Base-by-base conservation (phyloP, 371 early-diverging fungal species). In the Actinomucor elegans region DNA sequence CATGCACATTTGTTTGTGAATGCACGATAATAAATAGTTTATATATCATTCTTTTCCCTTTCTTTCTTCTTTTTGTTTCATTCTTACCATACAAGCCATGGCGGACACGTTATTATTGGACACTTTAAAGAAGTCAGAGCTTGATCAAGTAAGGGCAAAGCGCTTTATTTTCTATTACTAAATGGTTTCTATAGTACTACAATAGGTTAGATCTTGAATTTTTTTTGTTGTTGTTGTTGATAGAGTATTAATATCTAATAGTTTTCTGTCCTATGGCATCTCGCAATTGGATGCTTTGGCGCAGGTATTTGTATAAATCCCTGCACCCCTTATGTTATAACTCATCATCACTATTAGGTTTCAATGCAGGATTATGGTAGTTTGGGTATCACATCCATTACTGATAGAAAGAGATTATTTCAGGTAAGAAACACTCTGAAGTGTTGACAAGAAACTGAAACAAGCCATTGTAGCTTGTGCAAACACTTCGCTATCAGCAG, bases 281-380 rank as follows among this genome's bases (percentile, higher is more conserved):
- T 69, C 73, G 9, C 67, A 73, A 21, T 41, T 73, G 2, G 72
- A 77, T 26, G 58, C 67, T 27, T 54, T 77, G 20, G 63, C 62
- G 26, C 65, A 69, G 69, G 77, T 77, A 71, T 5, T 3, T 23
- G 34, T 29, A 20, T 20, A 9, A 9, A 20, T 18, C 38, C 23
- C 29, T 23, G 37, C 14, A 29, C n/a, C 14, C 24, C 31, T 35
- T 26, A 21, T 37, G 5, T 32, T 31, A 7, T 14, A 18, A 28
- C 35, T 17, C 11, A 26, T 36, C n/a, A 23, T 46, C 31, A 31
- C 11, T 31, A 31, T 32, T 36, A 81, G 75, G 70, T 90, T 49
- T 83, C 84, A 21, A 86, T 90, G 86, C 84, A 83, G 57, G 88
- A 88, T 71, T 91, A 89, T 55, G 77, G 71, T 47, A 64, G 79